Evolutionary conservation across 305 asterid genomes (phyloP), one percentile per base, ranked within the genome.

Genomic region (Petunia hybrid): DNA sequence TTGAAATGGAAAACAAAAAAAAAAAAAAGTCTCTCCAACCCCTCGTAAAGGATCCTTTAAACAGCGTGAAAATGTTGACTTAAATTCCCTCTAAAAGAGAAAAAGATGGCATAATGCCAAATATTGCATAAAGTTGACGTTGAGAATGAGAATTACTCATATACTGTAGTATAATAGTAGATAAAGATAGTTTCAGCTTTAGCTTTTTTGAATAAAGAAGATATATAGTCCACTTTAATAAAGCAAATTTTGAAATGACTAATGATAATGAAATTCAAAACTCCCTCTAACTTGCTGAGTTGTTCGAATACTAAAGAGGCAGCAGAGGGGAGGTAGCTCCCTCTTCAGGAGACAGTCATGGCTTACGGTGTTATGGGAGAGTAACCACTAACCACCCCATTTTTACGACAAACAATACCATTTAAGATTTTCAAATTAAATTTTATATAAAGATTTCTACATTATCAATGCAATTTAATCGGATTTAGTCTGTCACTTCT

Each of bases 201-300:
- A 7, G 35, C 38, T 42, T 75, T 81, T 40, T 81, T 40, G 77
- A 39, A 22, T 31, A 22, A 22, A 22, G 40, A 75, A 81, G 76
- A 81, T 81, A n/a, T 40, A 8, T 16, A 3, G 22, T 56, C 81
- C 8, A 6, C 9, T 70, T 78, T 51, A 71, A 68, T 71, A 68
- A 77, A 59, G 85, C 41, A 16, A 70, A 70, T 67, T 38, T 83
- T 79, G 85, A 79, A 69, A 51, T 39, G 48, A 45, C 13, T 61
- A 4, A 3, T 39, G 65, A 51, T 61, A 4, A 3, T 39, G 65
- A 51, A 81, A 31, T 8, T 36, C 4, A 46, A 53, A 79, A 79
- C 83, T 73, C 40, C 65, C 83, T 38, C 43, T 48, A 10, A 48
- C 13, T 48, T 8, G 56, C 56, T 48, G 60, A 46, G 22, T 22